Base-by-base conservation (phyloP, 176 grass and related monocot species). In the Juncus effusus region DNA sequence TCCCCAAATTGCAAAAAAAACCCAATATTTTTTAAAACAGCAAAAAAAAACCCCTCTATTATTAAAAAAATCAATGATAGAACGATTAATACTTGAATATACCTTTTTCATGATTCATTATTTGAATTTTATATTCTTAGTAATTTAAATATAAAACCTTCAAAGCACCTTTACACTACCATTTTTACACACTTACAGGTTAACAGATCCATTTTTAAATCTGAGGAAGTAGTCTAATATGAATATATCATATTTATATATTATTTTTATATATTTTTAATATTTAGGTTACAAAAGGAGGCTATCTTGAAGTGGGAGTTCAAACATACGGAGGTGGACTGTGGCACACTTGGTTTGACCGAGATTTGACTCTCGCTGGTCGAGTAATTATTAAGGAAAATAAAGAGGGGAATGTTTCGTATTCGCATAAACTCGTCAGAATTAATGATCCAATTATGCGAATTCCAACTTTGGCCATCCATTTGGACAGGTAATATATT, bases 301-400 rank as follows among this genome's bases (percentile, higher is more conserved):
- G 85, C 19, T 97, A 82, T 77, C 67, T 97, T 42, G 84, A 97
- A 78, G 88, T 97, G 10, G 94, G 94, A 19, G 85, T 97, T 42
- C 85, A 92, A 72, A 97, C 85, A 7, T 97, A 97, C 80, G 94
- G 94, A 52, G 74, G 94, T 77, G 94, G 94, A 7, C 67, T 97
- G 57, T 97, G 94, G 94, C 65, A 97, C 80, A 97, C 94, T 54
- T 97, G 94, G 94, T 97, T 97, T 36, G 94, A 97, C 54, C 94
- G 94, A 13, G 94, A 97, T 56, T 84, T 97, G 78, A 84, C 94
- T 51, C 2, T 97, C 57, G 88, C 94, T 37, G 94, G 94, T 60
- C 83, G 94, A 56, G 85, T 92, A 59, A 89, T 97, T 40, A 49
- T 82, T 59, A 60, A 73, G 74, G 80, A 92, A 72, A 86, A 54